Evolutionary conservation across 192 early-diverging fungal genomes (phyloP).

Genomic region (Haplosporangium gracile): DNA sequence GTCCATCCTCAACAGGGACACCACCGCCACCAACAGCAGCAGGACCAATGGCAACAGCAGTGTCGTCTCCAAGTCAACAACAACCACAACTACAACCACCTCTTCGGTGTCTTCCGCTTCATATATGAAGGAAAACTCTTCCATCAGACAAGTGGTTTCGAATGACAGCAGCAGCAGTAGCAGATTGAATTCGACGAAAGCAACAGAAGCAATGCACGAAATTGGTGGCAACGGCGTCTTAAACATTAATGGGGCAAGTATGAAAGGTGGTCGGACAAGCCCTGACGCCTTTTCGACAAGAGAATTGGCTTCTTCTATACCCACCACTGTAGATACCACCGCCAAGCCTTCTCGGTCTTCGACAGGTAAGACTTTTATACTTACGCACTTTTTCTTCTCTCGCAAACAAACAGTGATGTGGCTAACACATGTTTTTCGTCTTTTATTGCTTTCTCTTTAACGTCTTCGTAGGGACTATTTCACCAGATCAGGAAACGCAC

Average conservation of each 20-base stretch:
- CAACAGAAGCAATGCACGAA: slow-evolving; percentile 1
- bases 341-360: neutral
- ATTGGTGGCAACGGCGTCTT: slow-evolving; percentile 40
- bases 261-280: neutral
- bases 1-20: slow-evolving; percentile 23
- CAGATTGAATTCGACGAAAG: neutral
- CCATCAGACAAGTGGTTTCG: neutral
- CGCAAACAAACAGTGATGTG: neutral
- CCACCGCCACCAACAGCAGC: neutral
- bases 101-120: neutral
- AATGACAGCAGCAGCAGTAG: slow-evolving; percentile 1
- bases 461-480: neutral
- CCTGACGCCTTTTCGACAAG: neutral
- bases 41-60: neutral
- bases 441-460: neutral
- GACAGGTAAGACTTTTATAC: neutral
- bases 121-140: neutral
- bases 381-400: neutral
- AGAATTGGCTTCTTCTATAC: slow-evolving; percentile 7
- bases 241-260: neutral
- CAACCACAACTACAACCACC: neutral
- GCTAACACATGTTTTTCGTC: neutral
- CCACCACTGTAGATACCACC: neutral
- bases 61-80: neutral
- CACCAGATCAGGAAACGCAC: neutral